phyloP scores from a whole-genome alignment of 1,284 basidiomycete species.

The Trichosporon ovoides region DNA sequence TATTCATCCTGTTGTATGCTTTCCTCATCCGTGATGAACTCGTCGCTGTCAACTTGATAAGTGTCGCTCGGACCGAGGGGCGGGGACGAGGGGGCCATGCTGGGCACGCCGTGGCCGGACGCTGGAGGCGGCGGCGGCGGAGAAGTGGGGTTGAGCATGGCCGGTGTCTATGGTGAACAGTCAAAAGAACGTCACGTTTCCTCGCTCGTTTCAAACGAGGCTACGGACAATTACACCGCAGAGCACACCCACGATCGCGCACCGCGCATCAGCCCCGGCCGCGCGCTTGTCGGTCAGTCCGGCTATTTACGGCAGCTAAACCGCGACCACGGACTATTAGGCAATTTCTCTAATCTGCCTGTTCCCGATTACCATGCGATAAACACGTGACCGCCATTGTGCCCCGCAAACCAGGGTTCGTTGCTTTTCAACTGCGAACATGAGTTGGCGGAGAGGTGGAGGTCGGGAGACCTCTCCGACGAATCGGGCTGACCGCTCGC shows the following conservation, averaged over 20 bases:
- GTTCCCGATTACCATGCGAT: neutral
- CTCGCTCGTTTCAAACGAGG: neutral
- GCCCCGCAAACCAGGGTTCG: neutral
- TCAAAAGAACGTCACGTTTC: neutral
- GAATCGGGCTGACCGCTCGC: too few relatives aligned
- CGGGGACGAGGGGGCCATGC: neutral
- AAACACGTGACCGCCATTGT: neutral
- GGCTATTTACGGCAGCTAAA: too few relatives aligned
- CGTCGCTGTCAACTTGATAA: slow-evolving; percentile 42
- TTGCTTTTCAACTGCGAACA: neutral
- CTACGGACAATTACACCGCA: slow-evolving; percentile 4
- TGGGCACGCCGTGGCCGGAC: neutral
- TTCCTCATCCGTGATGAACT: slow-evolving; percentile 34
- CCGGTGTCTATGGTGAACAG: neutral
- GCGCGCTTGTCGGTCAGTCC: neutral
- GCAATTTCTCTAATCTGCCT: neutral
- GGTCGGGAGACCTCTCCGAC: too few relatives aligned
- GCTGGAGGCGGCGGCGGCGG: too few relatives aligned
- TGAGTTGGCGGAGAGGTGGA: neutral
- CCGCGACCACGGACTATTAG: too few relatives aligned
- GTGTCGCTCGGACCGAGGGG: slow-evolving; percentile 23
- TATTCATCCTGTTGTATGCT: slow-evolving; percentile 32
- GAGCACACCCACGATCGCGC: too few relatives aligned
- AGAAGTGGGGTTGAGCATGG: neutral
- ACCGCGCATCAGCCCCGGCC: neutral